A percentile compares a stretch with the other conserved stretches of the same genome.
Evolutionary conservation across 768 basidiomycete genomes (phyloP).

Genomic region (Phaffia australis): DNA sequence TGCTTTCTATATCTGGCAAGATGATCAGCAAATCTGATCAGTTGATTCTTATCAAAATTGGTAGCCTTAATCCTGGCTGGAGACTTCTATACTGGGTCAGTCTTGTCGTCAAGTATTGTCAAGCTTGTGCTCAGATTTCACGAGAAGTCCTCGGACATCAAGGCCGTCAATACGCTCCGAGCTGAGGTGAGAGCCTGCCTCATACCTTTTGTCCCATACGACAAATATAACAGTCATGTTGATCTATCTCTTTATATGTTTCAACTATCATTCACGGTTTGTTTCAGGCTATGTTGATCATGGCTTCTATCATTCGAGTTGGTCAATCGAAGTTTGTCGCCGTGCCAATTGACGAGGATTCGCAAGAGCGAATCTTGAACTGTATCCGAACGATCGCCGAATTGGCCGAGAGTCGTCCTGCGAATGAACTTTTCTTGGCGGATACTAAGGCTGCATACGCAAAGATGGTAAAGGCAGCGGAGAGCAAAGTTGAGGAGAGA

Average conservation of each 20-base stretch:
- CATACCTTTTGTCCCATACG: background rate
- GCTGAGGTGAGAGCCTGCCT: constrained; percentile 57
- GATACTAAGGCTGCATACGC: constrained; percentile 86
- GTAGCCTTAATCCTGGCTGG: constrained; percentile 78
- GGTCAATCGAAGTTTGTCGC: constrained; percentile 93
- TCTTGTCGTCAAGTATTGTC: constrained; percentile 76
- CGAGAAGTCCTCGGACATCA: constrained; percentile 44
- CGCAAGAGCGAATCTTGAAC: constrained; percentile 86
- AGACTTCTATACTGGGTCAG: constrained; percentile 92
- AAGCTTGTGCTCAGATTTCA: constrained; percentile 75
- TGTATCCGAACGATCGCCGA: constrained; percentile 90
- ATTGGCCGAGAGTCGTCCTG: constrained; percentile 46
- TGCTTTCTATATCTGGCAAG: background rate
- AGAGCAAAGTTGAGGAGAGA: constrained; percentile 89
- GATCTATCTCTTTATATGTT: too few relatives aligned
- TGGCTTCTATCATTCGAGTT: constrained; percentile 92
- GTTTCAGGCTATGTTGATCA: constrained; percentile 80
- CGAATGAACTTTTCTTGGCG: constrained; percentile 43
- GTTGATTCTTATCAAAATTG: background rate
- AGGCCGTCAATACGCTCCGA: constrained; percentile 59
- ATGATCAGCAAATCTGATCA: background rate
- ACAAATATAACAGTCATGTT: background rate
- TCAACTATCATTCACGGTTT: background rate
- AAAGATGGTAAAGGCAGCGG: constrained; percentile 90
- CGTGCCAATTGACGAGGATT: constrained; percentile 96